These are phyloP conservation scores for Begonia masoniana DNA, from an alignment of 306 rosid genomes.

Conservation along the genomic window DNA sequence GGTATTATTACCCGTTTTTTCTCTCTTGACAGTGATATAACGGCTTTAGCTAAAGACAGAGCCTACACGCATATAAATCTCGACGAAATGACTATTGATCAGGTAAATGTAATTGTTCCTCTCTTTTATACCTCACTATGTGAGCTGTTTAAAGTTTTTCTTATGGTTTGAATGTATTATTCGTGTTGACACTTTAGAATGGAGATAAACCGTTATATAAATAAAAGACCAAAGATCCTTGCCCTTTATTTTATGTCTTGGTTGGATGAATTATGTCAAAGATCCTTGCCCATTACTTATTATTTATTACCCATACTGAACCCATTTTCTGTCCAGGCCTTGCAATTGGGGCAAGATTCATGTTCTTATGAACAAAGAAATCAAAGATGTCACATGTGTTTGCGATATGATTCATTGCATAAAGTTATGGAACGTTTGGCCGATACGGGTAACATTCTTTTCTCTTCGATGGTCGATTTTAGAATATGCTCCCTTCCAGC, in stretches of 20 bases:
- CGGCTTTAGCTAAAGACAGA: slow-evolving; percentile 82
- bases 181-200: too few relatives aligned
- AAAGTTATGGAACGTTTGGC: slow-evolving; percentile 98
- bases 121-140: too few relatives aligned
- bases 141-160: too few relatives aligned
- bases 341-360: slow-evolving; percentile 83
- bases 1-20: not conserved
- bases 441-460: slow-evolving; percentile 41
- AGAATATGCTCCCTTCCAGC: not conserved
- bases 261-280: too few relatives aligned
- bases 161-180: too few relatives aligned
- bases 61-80: slow-evolving; percentile 60
- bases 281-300: too few relatives aligned
- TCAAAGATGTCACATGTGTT: slow-evolving; percentile 97
- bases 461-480: not conserved
- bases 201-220: too few relatives aligned
- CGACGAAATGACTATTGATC: slow-evolving; percentile 53
- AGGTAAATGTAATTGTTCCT: slow-evolving; percentile 20
- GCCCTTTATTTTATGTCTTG: too few relatives aligned
- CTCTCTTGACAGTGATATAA: slow-evolving; percentile 52
- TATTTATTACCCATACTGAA: too few relatives aligned
- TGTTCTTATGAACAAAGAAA: slow-evolving; percentile 52
- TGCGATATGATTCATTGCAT: slow-evolving; percentile 77
- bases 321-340: slow-evolving; percentile 37
- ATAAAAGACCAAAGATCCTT: too few relatives aligned